Evolutionary conservation across 2,329 filamentous ascomycete species (phyloP).

Genomic region (Cladobotryum protrusum): DNA sequence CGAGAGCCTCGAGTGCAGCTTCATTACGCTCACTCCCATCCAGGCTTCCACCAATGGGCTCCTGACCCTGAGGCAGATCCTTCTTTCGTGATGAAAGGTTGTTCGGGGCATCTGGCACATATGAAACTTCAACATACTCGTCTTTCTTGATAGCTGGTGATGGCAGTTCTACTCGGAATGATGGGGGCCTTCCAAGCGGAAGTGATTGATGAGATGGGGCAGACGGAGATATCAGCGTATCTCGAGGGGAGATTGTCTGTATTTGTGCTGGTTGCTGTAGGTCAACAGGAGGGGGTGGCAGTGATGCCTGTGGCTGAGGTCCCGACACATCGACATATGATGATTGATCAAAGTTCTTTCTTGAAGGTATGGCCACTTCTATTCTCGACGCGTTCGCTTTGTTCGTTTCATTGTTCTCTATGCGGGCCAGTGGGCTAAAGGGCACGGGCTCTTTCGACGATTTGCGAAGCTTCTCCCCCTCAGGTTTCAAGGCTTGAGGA

Average conservation of each 20-base stretch:
- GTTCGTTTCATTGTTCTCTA: slow-evolving; percentile 25
- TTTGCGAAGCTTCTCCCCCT: slow-evolving; percentile 18
- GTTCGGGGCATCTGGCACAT: slow-evolving; percentile 40
- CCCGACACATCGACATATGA: slow-evolving; percentile 30
- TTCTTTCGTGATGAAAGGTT: slow-evolving; percentile 48
- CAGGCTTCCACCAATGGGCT: slow-evolving; percentile 50
- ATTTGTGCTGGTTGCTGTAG: slow-evolving; percentile 11
- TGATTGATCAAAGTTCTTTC: slow-evolving; percentile 32
- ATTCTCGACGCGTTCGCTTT: slow-evolving; percentile 34
- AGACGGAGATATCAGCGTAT: slow-evolving; percentile 11
- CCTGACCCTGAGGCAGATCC: slow-evolving; percentile 49
- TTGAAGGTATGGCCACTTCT: slow-evolving; percentile 43
- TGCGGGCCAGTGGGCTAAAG: slow-evolving; percentile 11
- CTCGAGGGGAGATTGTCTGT: slow-evolving; percentile 1
- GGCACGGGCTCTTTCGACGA: slow-evolving; percentile 15
- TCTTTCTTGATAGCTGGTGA: slow-evolving; percentile 40
- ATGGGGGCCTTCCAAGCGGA: slow-evolving; percentile 14
- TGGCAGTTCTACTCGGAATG: slow-evolving; percentile 45
- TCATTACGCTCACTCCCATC: slow-evolving; percentile 81
- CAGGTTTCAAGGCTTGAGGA: slow-evolving; percentile 32
- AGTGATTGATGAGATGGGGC: slow-evolving; percentile 6
- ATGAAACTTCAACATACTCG: slow-evolving; percentile 46
- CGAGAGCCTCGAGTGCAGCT: slow-evolving; percentile 63
- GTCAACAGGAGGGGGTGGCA: slow-evolving; percentile 3
- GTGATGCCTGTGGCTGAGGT: slow-evolving; percentile 16